Conservation (phyloP, 176 grass and related monocot species). For the Aegilops bicornis region DNA sequence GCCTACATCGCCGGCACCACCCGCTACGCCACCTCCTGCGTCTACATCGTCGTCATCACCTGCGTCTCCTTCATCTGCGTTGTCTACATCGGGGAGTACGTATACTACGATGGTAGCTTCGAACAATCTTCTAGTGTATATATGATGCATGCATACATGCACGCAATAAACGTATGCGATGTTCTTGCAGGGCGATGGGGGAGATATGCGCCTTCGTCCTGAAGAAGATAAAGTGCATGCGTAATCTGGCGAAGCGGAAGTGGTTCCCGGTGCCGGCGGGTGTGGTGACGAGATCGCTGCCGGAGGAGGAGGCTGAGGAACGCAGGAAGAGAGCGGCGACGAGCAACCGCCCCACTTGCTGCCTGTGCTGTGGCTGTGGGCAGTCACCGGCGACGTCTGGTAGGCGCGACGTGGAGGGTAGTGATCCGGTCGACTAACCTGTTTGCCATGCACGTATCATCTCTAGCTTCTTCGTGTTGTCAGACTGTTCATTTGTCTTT, state of each 20-base stretch:
- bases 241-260: neutral
- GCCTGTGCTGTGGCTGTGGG: neutral
- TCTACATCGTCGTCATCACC: slow-evolving; percentile 47
- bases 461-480: too few relatives aligned
- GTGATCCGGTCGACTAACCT: neutral
- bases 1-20: slow-evolving; percentile 45
- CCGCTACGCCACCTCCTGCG: neutral
- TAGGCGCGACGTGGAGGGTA: neutral
- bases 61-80: slow-evolving; percentile 23
- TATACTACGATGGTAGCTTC: too few relatives aligned
- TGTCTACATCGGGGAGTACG: slow-evolving; percentile 32
- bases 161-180: neutral
- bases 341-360: neutral
- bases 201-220: neutral
- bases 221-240: slow-evolving; percentile 5
- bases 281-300: neutral
- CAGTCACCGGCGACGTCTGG: neutral
- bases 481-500: too few relatives aligned
- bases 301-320: neutral
- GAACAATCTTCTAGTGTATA: too few relatives aligned
- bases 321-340: neutral
- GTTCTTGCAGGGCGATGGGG: neutral
- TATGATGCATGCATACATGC: too few relatives aligned
- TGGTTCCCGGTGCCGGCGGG: slow-evolving; percentile 23
- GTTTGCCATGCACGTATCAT: too few relatives aligned